Evolutionary conservation across 1,284 basidiomycete genomes (phyloP).

Genomic region (Agroathelia rolfsii): DNA sequence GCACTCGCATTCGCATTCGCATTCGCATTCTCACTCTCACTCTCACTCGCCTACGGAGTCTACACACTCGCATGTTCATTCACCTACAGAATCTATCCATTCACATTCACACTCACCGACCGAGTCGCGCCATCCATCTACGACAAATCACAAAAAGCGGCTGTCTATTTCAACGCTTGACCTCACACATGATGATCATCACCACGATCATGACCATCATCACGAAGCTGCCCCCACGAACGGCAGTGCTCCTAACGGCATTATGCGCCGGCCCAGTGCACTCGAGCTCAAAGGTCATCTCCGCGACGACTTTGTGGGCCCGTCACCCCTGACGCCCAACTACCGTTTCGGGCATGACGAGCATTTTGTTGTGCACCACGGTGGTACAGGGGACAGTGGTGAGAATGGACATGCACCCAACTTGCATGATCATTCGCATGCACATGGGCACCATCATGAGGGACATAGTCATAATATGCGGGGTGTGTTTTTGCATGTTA

Average conservation of each 20-base stretch:
- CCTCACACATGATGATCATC: no score
- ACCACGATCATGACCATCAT: constrained; percentile 13
- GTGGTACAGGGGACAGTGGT: constrained; percentile 37
- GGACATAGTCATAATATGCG: constrained; percentile 98
- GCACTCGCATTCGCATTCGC: constrained; percentile 14
- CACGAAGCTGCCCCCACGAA: no score
- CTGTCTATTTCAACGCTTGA: no score
- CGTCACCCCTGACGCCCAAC: constrained; percentile 45
- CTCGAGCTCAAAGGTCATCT: no score
- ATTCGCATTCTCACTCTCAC: constrained; percentile 26
- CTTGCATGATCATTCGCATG: constrained; percentile 39
- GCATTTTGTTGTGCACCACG: constrained; percentile 46
- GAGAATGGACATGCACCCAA: no score
- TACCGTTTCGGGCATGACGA: constrained; percentile 55
- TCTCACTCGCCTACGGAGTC: constrained; percentile 16
- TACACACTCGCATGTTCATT: constrained; percentile 12
- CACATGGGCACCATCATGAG: constrained; percentile 49
- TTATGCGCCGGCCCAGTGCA: no score
- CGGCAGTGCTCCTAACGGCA: no score
- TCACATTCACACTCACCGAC: no score
- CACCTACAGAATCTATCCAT: no score
- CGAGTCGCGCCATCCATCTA: no score
- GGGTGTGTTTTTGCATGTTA: constrained; percentile 92
- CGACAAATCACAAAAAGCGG: no score
- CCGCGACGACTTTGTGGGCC: no score